Base-by-base conservation (phyloP, 2,329 filamentous ascomycete species). In the Aspergillus sp. region DNA sequence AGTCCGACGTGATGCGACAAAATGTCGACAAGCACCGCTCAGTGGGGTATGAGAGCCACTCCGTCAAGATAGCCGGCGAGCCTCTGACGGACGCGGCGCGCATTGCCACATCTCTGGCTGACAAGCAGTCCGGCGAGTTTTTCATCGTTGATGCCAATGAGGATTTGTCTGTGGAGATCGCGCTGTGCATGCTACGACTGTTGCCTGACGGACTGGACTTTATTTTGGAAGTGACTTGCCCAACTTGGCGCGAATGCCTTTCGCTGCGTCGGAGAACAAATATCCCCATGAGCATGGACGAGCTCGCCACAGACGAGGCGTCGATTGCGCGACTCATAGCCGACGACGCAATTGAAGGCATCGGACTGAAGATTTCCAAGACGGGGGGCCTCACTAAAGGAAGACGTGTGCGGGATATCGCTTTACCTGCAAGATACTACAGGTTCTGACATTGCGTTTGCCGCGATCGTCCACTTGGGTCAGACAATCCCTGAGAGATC, bases 401-500 rank as follows among this genome's bases (percentile, higher is more conserved):
- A 23, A 55, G 62, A 10, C 58, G 64, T 5, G 47, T 54, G 41
- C 49, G 63, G 25, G 63, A 67, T 56, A 60, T 62, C 38, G 55
- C 54, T 44, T 23, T 63, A n/a, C 59, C 61, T 66, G 7, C 62
- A 65, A 44, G 64, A 66, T 29, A 60, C 61, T 2, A 42, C 31
- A 10, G 63, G 63, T 5, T 62, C 57, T n/a, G 62, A 64, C 40
- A 63, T 66, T 42, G 43, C 58, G 17, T 67, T 65, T 61, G 62
- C 59, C 25, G 61, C 63, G 4, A 63, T 56, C 54, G 59, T 58
- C n/a, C 58, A 63, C 49, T 32, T 62, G 32, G 57, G 40, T 1
- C 60, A 64, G 49, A 60, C 58, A 0, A 42, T 64, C 3, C 59
- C 60, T 3, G 55, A 49, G 34, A 42, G 51, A 5, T 50, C 38